These are phyloP conservation scores for Hippophae gyantsensis DNA, from an alignment of 306 rosid species.

Conservation along the genomic window DNA sequence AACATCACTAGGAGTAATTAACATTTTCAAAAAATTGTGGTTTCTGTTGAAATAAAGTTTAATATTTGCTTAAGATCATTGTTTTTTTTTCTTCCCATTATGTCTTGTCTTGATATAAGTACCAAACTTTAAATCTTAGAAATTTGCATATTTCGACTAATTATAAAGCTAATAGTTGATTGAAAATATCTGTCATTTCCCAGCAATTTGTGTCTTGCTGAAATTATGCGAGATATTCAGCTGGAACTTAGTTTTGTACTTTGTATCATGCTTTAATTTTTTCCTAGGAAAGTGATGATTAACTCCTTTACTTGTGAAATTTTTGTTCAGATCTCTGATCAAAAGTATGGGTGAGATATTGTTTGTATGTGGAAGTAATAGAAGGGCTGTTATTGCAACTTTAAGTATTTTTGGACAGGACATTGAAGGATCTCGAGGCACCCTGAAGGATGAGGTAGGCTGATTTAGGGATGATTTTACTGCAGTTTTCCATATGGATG, in stretches of 20 bases:
- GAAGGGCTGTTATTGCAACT: slow-evolving; percentile 68
- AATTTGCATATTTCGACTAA: background rate
- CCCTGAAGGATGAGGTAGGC: slow-evolving; percentile 54
- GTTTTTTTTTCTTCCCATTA: background rate
- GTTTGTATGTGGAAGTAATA: slow-evolving; percentile 68
- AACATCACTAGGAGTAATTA: background rate
- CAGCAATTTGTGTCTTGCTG: background rate
- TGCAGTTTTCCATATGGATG: slow-evolving; percentile 13
- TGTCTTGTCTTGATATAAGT: background rate
- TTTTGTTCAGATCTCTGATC: slow-evolving; percentile 60
- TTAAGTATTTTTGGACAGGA: slow-evolving; percentile 42
- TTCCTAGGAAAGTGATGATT: slow-evolving; percentile 19
- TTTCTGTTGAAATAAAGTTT: background rate
- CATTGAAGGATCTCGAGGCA: slow-evolving; percentile 32
- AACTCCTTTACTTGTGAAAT: slow-evolving; percentile 2
- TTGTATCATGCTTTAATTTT: slow-evolving; percentile 11
- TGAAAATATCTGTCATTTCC: background rate
- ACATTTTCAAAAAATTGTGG: background rate
- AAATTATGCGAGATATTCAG: background rate
- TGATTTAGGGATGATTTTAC: slow-evolving; percentile 9
- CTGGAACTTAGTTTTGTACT: slow-evolving; percentile 4
- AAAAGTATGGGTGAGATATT: slow-evolving; percentile 87
- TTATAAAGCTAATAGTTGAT: background rate
- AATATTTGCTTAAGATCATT: background rate
- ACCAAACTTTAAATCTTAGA: background rate